Percentiles rank a stretch among this genome's conserved stretches.
These are phyloP conservation scores for Adansonia digitata DNA, from an alignment of 345 rosid species.

Conservation along the genomic window DNA sequence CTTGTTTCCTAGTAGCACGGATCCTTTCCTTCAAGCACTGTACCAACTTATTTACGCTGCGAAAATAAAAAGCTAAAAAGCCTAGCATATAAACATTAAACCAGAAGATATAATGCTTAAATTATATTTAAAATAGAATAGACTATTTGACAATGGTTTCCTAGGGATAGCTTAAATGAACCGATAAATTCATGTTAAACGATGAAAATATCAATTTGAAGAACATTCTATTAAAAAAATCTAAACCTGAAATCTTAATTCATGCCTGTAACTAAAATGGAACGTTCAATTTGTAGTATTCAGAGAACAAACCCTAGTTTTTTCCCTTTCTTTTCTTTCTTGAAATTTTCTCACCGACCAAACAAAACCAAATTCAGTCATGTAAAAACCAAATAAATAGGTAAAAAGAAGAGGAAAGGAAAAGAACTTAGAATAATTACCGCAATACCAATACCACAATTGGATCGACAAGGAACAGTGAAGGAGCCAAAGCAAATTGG, in stretches of 20 bases:
- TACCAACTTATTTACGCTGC: background rate
- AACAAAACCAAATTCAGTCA: conserved; percentile 1
- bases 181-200: background rate
- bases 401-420: background rate
- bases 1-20: background rate
- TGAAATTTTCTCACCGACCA: background rate
- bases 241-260: background rate
- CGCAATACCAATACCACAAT: conserved; percentile 93
- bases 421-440: conserved; percentile 29
- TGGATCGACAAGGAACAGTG: conserved; percentile 61
- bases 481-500: conserved; percentile 76
- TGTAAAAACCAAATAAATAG: background rate
- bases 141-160: background rate
- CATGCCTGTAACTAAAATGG: background rate
- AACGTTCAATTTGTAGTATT: background rate
- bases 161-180: background rate
- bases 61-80: background rate
- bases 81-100: background rate
- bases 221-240: background rate
- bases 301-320: background rate
- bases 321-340: background rate
- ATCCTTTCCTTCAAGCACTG: conserved; percentile 16
- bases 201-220: background rate
- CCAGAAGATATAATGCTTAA: background rate
- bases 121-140: background rate